Base-by-base conservation (phyloP, 768 basidiomycete genomes). In the Suillus subalutaceus region DNA sequence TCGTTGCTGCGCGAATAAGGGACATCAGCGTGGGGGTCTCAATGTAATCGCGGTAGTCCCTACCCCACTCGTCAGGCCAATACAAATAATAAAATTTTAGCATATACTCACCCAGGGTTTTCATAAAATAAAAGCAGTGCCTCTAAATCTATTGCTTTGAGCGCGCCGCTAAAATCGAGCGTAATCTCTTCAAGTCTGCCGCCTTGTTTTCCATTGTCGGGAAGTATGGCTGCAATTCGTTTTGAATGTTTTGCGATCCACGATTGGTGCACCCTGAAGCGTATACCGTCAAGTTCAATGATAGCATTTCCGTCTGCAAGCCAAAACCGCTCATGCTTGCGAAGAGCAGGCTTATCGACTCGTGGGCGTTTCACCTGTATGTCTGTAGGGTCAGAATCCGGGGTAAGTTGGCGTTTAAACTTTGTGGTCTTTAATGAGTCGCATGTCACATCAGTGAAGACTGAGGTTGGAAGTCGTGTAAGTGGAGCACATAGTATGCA, bases 201-300 rank as follows among this genome's bases (percentile, higher is more conserved):
- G 5, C 43, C 18, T 15, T 35, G 9, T 15, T 15, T 35, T n/a
- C 30, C 30, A 55, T 52, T 4, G 3, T 32, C 18, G 5, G 32
- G 18, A 12, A 30, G 62, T 72, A 68, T 26, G 57, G n/a, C 10
- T 43, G 83, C 70, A 73, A 82, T 18, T 56, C 66, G 4, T 78
- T 78, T 12, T 78, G 67, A 48, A 52, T 77, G 67, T 35, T 65
- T 68, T 7, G 70, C 66, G 3, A 83, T 73, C 26, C 71, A 73
- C 61, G 76, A 78, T 16, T 76, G 70, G 15, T 80, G 77, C 30
- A 83, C 64, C n/a, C 72, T 71, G 69, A 81, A 82, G 41, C 75
- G 69, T 7, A 71, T 75, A 35, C 72, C 68, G 16, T 74, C 68
- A 32, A 79, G 66, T 61, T 79, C 74, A 5, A 84, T 53, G 40